Evolutionary conservation across 768 basidiomycete species (phyloP).

Genomic region (Tulasnella sp.): DNA sequence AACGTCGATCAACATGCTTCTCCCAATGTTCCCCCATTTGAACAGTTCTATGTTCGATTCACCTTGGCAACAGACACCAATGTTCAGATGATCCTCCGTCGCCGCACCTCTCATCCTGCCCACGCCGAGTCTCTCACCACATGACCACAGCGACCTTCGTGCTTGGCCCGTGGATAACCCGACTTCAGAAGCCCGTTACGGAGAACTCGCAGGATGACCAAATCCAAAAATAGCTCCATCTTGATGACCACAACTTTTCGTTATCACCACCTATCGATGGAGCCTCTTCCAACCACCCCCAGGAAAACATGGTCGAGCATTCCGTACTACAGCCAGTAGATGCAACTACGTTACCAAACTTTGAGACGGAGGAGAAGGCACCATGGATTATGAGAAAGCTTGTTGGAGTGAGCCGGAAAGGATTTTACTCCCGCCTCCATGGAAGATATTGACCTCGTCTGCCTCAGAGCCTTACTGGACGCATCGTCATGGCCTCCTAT

Average conservation of each 20-base stretch:
- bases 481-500: constrained; percentile 67
- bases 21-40: constrained; percentile 2
- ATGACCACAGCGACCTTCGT: not conserved
- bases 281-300: not conserved
- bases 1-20: constrained; percentile 2
- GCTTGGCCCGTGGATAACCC: not conserved
- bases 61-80: not conserved
- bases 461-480: constrained; percentile 59
- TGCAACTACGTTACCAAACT: constrained; percentile 33
- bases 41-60: not conserved
- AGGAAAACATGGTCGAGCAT: constrained; percentile 15
- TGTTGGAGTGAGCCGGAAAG: constrained; percentile 55
- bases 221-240: constrained; percentile 5
- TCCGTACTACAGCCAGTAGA: constrained; percentile 38
- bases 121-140: not conserved
- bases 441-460: not conserved
- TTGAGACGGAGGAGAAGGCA: constrained; percentile 59
- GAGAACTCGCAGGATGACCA: not conserved
- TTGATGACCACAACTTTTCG: not conserved
- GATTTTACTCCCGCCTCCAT: not conserved
- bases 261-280: not conserved
- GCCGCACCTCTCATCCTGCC: not conserved
- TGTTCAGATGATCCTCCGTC: not conserved
- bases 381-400: constrained; percentile 69
- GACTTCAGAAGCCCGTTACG: not conserved